These are phyloP conservation scores for Dictyostelium purpureum DNA, from an alignment of 78 protist genomes.

Conservation along the genomic window DNA sequence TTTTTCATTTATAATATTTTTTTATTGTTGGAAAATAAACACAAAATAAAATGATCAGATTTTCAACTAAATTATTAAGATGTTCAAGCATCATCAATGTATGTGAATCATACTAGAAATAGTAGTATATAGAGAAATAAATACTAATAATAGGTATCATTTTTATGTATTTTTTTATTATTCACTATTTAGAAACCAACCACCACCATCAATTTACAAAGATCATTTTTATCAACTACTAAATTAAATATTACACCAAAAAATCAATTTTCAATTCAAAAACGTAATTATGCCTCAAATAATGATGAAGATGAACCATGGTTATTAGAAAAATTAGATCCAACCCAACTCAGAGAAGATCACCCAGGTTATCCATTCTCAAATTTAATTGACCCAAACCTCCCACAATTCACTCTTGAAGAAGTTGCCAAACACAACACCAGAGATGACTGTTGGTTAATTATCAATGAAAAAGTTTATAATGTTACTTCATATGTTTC, in stretches of 20 bases:
- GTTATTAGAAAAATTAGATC: conserved; percentile 45
- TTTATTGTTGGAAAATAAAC: background rate
- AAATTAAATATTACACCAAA: too few species aligned
- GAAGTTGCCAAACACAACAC: conserved; percentile 88
- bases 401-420: conserved; percentile 79
- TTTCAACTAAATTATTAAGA: conserved; percentile 4
- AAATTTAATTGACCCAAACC: conserved; percentile 18
- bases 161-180: too few species aligned
- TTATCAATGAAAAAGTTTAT: conserved; percentile 82
- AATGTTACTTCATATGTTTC: conserved; percentile 84
- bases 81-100: background rate
- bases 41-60: background rate
- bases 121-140: too few species aligned
- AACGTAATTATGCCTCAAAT: background rate
- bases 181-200: background rate
- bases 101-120: too few species aligned
- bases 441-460: conserved; percentile 88
- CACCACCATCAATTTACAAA: background rate
- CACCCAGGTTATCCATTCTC: conserved; percentile 79
- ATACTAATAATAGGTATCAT: too few species aligned
- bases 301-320: conserved; percentile 17
- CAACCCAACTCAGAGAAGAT: conserved; percentile 19
- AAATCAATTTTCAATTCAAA: background rate
- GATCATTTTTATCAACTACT: conserved; percentile 7
- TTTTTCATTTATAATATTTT: background rate